Evolutionary conservation across 805 yeast genomes (phyloP).

Genomic region (Saturnispora hagleri): DNA sequence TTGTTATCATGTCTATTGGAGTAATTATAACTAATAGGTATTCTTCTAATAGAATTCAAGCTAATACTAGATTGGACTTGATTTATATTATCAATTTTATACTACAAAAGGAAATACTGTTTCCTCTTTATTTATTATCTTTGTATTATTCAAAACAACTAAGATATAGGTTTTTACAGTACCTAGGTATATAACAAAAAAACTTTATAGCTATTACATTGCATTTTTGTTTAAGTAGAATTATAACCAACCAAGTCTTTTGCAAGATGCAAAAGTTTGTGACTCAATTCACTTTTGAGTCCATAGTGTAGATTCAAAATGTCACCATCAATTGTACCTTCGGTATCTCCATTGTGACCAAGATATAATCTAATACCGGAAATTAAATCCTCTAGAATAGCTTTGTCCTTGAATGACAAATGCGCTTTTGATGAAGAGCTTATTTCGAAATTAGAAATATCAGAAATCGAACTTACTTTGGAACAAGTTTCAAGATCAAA

Average conservation of each 20-base stretch:
- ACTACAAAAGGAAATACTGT: no score
- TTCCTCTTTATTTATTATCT: no score
- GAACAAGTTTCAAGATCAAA: not conserved
- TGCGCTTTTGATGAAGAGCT: not conserved
- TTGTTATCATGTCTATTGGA: no score
- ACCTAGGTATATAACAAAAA: not conserved
- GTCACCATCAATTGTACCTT: constrained; percentile 14
- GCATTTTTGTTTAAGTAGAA: not conserved
- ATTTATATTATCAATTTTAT: no score
- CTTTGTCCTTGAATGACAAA: not conserved
- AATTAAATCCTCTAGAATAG: constrained; percentile 7
- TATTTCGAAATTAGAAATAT: not conserved
- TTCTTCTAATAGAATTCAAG: no score
- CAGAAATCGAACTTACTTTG: not conserved
- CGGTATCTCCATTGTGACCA: constrained; percentile 9
- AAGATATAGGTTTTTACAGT: no score
- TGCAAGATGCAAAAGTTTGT: constrained; percentile 22
- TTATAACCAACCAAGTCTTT: constrained; percentile 25
- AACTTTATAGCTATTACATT: not conserved
- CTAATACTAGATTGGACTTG: no score
- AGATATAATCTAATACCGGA: constrained; percentile 11
- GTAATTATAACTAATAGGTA: no score
- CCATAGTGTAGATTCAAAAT: constrained; percentile 20
- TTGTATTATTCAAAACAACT: no score
- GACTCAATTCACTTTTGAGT: constrained; percentile 24